These are phyloP conservation scores for Tetragonia tetragonoides DNA, from an alignment of 148 eudicot species.

Conservation along the genomic window DNA sequence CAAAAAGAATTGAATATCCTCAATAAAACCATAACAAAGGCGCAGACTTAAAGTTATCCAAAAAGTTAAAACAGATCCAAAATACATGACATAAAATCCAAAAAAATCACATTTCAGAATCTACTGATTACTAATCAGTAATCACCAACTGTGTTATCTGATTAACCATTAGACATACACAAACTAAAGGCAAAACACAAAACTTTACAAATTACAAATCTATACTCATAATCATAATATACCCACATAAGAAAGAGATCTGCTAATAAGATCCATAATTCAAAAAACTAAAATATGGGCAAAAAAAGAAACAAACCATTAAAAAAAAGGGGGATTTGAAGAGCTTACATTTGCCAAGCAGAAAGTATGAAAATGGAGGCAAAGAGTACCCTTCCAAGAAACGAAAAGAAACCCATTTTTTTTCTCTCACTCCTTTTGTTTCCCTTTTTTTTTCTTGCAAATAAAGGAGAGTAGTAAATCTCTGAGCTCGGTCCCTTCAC, in stretches of 20 bases:
- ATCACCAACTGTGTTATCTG: conserved; percentile 16
- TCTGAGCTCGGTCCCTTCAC: not conserved
- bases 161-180: not conserved
- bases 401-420: conserved; percentile 55
- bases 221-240: not conserved
- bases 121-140: conserved; percentile 5
- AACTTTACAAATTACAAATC: not conserved
- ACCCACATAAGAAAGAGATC: not conserved
- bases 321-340: not conserved
- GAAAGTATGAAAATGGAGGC: conserved; percentile 65
- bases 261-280: not conserved
- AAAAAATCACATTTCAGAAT: conserved; percentile 7
- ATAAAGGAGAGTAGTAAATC: not conserved
- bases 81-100: not conserved
- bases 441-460: not conserved
- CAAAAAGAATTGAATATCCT: not conserved
- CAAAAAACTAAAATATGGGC: not conserved
- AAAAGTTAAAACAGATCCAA: conserved; percentile 10
- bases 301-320: not conserved
- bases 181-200: not conserved
- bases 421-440: not conserved
- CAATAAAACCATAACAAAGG: not conserved
- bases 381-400: conserved; percentile 53
- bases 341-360: conserved; percentile 52
- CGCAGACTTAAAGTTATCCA: not conserved